Evolutionary conservation across 345 rosid species (phyloP), one percentile per base, ranked within the genome.

Genomic region (Eucalyptus rudis): DNA sequence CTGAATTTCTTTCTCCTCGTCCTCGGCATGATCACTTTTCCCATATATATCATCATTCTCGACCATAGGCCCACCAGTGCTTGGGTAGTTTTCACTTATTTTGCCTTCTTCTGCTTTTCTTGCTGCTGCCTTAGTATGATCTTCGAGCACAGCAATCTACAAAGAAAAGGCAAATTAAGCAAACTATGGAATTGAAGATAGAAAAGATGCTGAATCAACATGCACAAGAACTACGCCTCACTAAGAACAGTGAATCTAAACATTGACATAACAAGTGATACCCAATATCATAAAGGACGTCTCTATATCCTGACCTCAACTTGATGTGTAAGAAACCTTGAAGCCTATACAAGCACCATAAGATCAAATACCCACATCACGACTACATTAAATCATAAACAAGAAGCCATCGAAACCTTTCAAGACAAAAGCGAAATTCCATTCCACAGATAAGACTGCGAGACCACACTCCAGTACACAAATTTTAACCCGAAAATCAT

Each of bases 101-200:
- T 76, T 76, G 29, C 92, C 97, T 79, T 93, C 93, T 40, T 92
- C 95, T 13, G 88, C 90, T 91, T 91, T 94, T 83, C 93, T 93
- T 22, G 87, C 62, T 81, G 14, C 89, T 13, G 90, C 90, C 88
- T 91, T 95, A 43, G 90, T 93, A 87, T 90, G 94, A 87, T 96
- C 97, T 90, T 95, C 96, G 29, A 97, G 90, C 86, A 93, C 95
- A 68, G 92, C 99, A 93, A 96, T 91, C 99, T 96, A 90, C 87
- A 91, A 59, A 88, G 88, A 10, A 4, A 87, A 45, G 45, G 36
- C 13, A 40, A 87, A 58, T 49, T 58, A 54, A 17, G 54, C 14
- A 47, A 87, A 68, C 54, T 43, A 64, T 7, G 10, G 51, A 45
- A 40, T 45, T 20, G 33, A 47, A n/a, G 36, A 58, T 49, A 27